phyloP scores from a whole-genome alignment of 768 basidiomycete genomes.

The Rhizopogon sp. region DNA sequence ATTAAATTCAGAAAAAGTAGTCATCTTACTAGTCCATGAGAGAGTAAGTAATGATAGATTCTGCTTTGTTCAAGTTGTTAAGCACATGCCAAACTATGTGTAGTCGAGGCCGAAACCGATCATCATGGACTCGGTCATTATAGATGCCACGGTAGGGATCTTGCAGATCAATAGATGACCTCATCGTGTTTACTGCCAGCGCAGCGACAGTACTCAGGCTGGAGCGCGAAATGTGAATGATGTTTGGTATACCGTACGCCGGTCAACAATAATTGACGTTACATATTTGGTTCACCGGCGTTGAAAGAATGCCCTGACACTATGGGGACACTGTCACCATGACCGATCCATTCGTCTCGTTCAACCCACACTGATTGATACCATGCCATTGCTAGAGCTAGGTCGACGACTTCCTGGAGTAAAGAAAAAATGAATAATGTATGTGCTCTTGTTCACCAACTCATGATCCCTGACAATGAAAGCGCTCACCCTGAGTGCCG shows the following conservation, averaged over 20 bases:
- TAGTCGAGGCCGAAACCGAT: conserved; percentile 1
- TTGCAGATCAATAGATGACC: conserved; percentile 35
- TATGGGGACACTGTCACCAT: conserved; percentile 32
- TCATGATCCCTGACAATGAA: conserved; percentile 37
- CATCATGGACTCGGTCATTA: conserved; percentile 27
- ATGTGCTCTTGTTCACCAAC: conserved; percentile 34
- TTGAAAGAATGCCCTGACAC: conserved; percentile 25
- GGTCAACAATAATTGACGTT: neutral
- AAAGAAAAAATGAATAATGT: conserved; percentile 21
- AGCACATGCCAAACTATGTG: neutral
- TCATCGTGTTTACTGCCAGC: too few species aligned
- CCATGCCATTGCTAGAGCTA: conserved; percentile 13
- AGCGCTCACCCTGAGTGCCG: conserved; percentile 25
- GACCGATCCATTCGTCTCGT: conserved; percentile 36
- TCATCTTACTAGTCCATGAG: too few species aligned
- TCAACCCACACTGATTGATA: conserved; percentile 32
- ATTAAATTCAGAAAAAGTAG: neutral
- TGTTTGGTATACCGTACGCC: neutral
- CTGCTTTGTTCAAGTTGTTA: conserved; percentile 10
- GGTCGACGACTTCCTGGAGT: neutral
- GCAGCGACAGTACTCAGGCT: conserved; percentile 28
- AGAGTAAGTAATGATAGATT: conserved; percentile 21
- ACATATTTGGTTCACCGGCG: conserved; percentile 9
- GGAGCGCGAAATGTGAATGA: conserved; percentile 37
- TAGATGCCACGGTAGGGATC: conserved; percentile 18